phyloP scores from a whole-genome alignment of 768 basidiomycete genomes.

The Macrolepiota albuminosa region DNA sequence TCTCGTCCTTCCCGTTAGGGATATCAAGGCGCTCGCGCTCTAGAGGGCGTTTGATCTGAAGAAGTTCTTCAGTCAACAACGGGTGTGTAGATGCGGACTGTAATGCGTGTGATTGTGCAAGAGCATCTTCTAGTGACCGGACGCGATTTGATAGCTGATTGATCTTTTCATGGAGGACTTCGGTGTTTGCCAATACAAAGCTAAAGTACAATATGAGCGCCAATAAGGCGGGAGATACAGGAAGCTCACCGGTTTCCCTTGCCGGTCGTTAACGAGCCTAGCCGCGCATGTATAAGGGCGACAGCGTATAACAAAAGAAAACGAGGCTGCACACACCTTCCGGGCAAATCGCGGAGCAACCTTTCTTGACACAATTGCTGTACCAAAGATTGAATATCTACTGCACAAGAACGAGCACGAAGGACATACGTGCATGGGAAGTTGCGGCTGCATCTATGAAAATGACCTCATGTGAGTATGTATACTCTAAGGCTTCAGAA shows the following conservation, averaged over 20 bases:
- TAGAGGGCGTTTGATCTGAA: conserved; percentile 62
- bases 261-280: conserved; percentile 67
- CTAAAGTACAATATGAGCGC: conserved; percentile 25
- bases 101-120: conserved; percentile 45
- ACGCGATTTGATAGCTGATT: conserved; percentile 54
- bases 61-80: conserved; percentile 54
- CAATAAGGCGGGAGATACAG: background rate
- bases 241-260: conserved; percentile 59
- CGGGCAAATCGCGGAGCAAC: conserved; percentile 60
- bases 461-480: conserved; percentile 11
- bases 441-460: conserved; percentile 51
- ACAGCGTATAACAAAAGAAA: conserved; percentile 13
- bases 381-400: conserved; percentile 12
- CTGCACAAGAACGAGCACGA: background rate
- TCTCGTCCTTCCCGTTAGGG: conserved; percentile 31
- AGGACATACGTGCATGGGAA: conserved; percentile 58
- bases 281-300: background rate
- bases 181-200: conserved; percentile 69
- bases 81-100: conserved; percentile 50
- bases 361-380: conserved; percentile 57
- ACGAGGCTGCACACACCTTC: conserved; percentile 35
- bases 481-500: conserved; percentile 4
- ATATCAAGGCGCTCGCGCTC: conserved; percentile 51
- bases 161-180: conserved; percentile 67
- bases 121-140: conserved; percentile 65